These are phyloP conservation scores for Schwanniomyces yamadae DNA, from an alignment of 805 yeast species.

Conservation along the genomic window DNA sequence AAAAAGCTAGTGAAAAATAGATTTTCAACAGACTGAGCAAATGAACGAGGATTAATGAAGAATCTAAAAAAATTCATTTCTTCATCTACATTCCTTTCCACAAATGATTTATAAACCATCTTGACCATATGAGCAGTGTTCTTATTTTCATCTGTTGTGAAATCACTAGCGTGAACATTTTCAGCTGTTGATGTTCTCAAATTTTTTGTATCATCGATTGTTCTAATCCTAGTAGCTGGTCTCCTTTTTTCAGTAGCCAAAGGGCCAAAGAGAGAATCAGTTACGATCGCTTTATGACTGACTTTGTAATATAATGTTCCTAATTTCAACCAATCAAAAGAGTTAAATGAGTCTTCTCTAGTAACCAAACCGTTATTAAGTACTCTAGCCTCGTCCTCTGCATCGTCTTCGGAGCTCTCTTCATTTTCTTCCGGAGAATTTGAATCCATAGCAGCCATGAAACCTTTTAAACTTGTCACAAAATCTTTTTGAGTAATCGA, in stretches of 20 bases:
- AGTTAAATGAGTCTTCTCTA: slow-evolving; percentile 34
- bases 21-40: slow-evolving; percentile 78
- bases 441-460: slow-evolving; percentile 20
- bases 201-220: slow-evolving; percentile 43
- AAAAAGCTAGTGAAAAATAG: slow-evolving; percentile 80
- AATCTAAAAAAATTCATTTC: slow-evolving; percentile 60
- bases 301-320: slow-evolving; percentile 52
- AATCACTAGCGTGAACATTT: slow-evolving; percentile 50
- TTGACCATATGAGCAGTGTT: slow-evolving; percentile 68
- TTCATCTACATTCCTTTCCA: slow-evolving; percentile 19
- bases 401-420: slow-evolving; percentile 9
- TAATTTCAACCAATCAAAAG: slow-evolving; percentile 57
- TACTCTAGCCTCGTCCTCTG: slow-evolving; percentile 15
- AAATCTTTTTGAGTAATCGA: slow-evolving; percentile 51
- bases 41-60: slow-evolving; percentile 73
- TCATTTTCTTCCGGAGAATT: slow-evolving; percentile 11
- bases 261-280: slow-evolving; percentile 72
- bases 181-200: slow-evolving; percentile 50
- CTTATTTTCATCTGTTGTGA: slow-evolving; percentile 49
- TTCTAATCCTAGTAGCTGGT: slow-evolving; percentile 29
- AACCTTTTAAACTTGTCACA: slow-evolving; percentile 33
- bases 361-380: slow-evolving; percentile 7
- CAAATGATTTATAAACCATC: slow-evolving; percentile 45
- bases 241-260: slow-evolving; percentile 56
- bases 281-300: slow-evolving; percentile 47